Evolutionary conservation across 108 stramenopile species (phyloP), one percentile per base, ranked within the genome.

Genomic region (Seminavis robusta): DNA sequence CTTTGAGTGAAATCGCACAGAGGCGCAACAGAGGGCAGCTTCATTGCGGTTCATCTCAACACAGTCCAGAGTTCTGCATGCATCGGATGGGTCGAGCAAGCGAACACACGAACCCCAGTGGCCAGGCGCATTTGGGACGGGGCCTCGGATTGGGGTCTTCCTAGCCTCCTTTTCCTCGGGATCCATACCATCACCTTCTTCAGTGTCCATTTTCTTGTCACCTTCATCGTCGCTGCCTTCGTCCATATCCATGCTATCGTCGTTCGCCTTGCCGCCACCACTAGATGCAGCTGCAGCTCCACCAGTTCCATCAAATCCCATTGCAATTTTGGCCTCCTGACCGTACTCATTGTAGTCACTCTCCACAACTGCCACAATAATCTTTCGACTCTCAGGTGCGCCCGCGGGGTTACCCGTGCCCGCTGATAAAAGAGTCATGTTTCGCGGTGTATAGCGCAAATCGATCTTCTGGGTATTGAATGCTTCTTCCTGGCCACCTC

Each of bases 61-160:
- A 42, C 83, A 87, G 33, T 93, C 93, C 58, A 93, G 55, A 8
- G 95, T 94, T 6, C 56, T 55, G 53, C 89, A 86, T 26, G 56
- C 65, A 47, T 86, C 59, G 2, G 76, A 69, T 29, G 94, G 92
- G 71, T 99, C 95, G 19, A 97, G 42, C 40, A 99, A 71, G 19
- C 98, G 93, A 16, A 99, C 59, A 61, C 94, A 96, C 32, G 93
- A 94, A 31, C 97, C 98, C 98, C 98, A 99, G 23, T 69, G 61
- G 17, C 93, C 92, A 39, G 64, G 79, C 19, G 66, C 60, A 8
- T 87, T 74, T 25, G 97, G 96, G 49, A 92, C 52, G 3, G 96
- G 96, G 36, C 95, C 95, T 50, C 95, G 91, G 20, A 98, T 78
- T 7, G 87, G 79, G 3, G 90, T 90, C 33, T 46, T 39, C 28